phyloP scores from a whole-genome alignment of 257 asterid genomes.

The Solanum piurae region DNA sequence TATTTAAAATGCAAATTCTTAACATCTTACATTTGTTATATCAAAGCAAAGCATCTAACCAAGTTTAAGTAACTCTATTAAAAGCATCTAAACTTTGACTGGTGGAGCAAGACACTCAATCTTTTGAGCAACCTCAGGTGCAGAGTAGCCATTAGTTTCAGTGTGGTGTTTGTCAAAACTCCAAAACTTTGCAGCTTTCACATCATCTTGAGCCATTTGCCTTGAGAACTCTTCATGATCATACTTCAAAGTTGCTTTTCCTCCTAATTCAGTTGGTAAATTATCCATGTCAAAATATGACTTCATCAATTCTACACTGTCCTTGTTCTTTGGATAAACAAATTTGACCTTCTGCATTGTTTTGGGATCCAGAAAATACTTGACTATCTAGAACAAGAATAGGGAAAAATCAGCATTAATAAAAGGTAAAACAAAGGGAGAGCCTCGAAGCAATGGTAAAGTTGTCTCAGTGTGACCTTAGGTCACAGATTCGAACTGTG shows the following conservation, averaged over 20 bases:
- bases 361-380: conserved; percentile 72
- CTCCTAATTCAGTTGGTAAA: conserved; percentile 88
- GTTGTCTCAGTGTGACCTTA: neutral
- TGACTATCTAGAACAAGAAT: conserved; percentile 57
- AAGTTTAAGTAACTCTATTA: neutral
- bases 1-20: neutral
- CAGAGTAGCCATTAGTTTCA: conserved; percentile 19
- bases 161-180: conserved; percentile 44
- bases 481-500: no score
- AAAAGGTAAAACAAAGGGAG: neutral
- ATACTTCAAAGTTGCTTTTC: conserved; percentile 66
- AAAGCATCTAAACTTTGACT: conserved; percentile 1
- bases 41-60: neutral
- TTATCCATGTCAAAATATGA: conserved; percentile 71
- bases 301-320: conserved; percentile 74
- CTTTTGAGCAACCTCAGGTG: conserved; percentile 57
- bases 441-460: neutral
- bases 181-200: conserved; percentile 64
- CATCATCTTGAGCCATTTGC: conserved; percentile 75
- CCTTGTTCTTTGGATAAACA: conserved; percentile 85
- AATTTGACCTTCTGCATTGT: conserved; percentile 92
- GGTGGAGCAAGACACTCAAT: conserved; percentile 37
- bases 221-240: conserved; percentile 84
- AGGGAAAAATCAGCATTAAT: neutral
- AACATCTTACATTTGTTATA: neutral